Base-by-base conservation (phyloP, 78 protist species). In the Anaeramoeba flamelloides region DNA sequence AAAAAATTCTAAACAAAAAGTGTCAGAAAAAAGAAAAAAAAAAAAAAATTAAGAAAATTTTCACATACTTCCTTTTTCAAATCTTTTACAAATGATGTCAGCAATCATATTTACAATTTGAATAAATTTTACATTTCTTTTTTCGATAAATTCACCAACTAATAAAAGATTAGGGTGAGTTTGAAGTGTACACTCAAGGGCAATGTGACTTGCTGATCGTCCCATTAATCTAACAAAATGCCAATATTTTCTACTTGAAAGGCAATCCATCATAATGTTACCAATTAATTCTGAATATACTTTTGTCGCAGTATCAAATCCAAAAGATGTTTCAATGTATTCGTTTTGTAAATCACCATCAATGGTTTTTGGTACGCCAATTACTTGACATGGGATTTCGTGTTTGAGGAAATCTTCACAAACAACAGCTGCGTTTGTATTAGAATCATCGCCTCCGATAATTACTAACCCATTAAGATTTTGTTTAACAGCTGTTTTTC, bases 311-410 rank as follows among this genome's bases (percentile, higher is more conserved):
- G 91, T 80, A 77, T 88, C 85, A 75, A 86, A 86, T n/a, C 92
- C 92, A 74, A 89, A 86, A 26, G 92, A 86, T 32, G 39, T 1
- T 41, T 87, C 92, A 40, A 89, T 76, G 31, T 41, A 69, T 2
- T 84, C 38, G 74, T 17, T 38, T 39, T 41, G 37, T 36, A 89
- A 85, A 65, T 89, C 90, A 0, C 89, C 88, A 76, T 89, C 92
- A 39, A 86, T 84, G 40, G 89, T 89, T 82, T 89, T 89, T 77
- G 89, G 92, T 74, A 85, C 85, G 75, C 92, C 92, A 38, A 84
- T 39, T 31, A 89, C 89, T 36, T 8, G 32, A 30, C 76, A 32
- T 12, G n/a, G 0, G 17, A 4, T n/a, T 17, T 36, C 74, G 33
- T 80, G n/a, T 12, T 36, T 74, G 17, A 0, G 3, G 75, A 87